Base-by-base conservation (phyloP, 2,329 filamentous ascomycete species). In the Endothia cerciana region DNA sequence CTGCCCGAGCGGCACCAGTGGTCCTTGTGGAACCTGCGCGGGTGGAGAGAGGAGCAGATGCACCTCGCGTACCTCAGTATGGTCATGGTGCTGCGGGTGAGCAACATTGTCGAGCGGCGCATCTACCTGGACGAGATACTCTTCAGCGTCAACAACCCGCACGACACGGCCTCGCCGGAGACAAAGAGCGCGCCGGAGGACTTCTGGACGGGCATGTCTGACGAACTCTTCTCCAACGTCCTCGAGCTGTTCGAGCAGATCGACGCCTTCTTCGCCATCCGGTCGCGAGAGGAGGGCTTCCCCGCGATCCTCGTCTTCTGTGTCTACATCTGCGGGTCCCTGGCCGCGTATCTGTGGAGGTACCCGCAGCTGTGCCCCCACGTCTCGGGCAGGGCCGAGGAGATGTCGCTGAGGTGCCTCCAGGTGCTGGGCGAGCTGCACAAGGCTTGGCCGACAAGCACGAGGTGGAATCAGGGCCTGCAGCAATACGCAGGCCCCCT, bases 261-360 rank as follows among this genome's bases (percentile, higher is more conserved):
- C 55, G 72, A 74, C 11, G 74, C 74, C 4, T 77, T 72, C 62
- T 74, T 75, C 49, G 66, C 67, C 28, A 68, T 74, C 60, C 70
- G 66, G 70, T 5, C 68, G 62, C 10, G 74, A 72, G n/a, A 11
- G 51, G 51, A 78, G 51, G 74, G 73, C 0, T 77, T 74, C 57
- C 76, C 75, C 7, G 75, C 73, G 60, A 76, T 80, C 30, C 72
- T 79, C 7, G 77, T 77, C 11, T 80, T 79, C 57, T 79, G 77
- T 61, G 73, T 76, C 45, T 80, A 80, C 69, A 74, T 77, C 57
- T 80, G 77, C 66, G 78, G 77, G 11, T 79, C 76, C 0, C 70
- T 80, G n/a, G 73, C 73, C 15, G 69, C 69, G 1, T 73, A 74
- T 55, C 72, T 78, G 1, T 74, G 71, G 71, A 72, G 73, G 15